Conservation (phyloP, 2,329 filamentous ascomycete species). For the Monilinia fructicola region DNA sequence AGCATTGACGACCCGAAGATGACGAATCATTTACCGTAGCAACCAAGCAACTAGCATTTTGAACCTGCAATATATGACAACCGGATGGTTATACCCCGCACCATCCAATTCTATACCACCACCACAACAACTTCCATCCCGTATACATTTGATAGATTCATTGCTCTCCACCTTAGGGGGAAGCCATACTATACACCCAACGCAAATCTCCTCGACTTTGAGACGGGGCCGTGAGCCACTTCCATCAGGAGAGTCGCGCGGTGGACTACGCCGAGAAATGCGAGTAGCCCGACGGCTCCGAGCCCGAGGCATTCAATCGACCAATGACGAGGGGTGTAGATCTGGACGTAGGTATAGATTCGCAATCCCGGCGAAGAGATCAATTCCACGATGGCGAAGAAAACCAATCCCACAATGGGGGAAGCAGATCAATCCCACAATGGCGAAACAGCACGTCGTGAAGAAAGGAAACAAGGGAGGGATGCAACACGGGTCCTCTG, state of each 20-base stretch:
- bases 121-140: constrained; percentile 4
- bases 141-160: not conserved
- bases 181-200: constrained; percentile 18
- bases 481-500: not conserved
- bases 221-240: not conserved
- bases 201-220: not conserved
- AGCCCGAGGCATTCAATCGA: constrained; percentile 9
- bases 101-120: not conserved
- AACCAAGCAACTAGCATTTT: not conserved
- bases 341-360: too few relatives aligned
- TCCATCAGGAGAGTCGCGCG: not conserved
- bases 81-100: constrained; percentile 12
- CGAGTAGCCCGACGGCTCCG: constrained; percentile 12
- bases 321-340: not conserved
- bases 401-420: too few relatives aligned
- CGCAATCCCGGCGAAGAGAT: too few relatives aligned
- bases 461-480: not conserved
- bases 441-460: too few relatives aligned
- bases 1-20: too few relatives aligned
- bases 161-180: not conserved
- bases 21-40: not conserved
- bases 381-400: too few relatives aligned
- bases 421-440: too few relatives aligned
- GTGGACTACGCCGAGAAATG: not conserved
- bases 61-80: constrained; percentile 1